Conservation (phyloP, 371 early-diverging fungal species). For the Mortierella polycephala region DNA sequence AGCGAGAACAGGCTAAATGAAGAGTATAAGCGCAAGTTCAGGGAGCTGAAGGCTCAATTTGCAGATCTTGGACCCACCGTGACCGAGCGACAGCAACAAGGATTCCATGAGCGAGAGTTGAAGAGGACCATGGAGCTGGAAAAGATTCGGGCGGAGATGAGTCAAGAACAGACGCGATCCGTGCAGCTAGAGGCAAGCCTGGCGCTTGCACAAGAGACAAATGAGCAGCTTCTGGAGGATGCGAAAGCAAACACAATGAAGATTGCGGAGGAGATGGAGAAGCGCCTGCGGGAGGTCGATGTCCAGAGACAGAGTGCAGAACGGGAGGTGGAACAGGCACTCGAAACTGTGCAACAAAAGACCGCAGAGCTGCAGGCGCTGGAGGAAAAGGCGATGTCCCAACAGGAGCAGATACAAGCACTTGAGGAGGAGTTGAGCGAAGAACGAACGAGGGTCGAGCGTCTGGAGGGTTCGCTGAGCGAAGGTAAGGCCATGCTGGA, state of each 20-base stretch:
- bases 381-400: constrained; percentile 33
- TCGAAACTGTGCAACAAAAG: constrained; percentile 42
- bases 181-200: constrained; percentile 42
- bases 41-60: constrained; percentile 45
- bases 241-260: constrained; percentile 36
- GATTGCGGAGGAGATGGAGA: constrained; percentile 53
- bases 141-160: constrained; percentile 31
- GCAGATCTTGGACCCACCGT: constrained; percentile 37
- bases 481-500: constrained; percentile 42
- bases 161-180: constrained; percentile 12
- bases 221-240: constrained; percentile 39
- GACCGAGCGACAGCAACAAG: constrained; percentile 42
- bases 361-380: constrained; percentile 34
- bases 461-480: constrained; percentile 27
- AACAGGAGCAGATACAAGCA: constrained; percentile 40
- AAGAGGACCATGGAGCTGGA: constrained; percentile 47
- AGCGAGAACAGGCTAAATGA: constrained; percentile 34
- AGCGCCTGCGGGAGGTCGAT: constrained; percentile 44
- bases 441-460: constrained; percentile 29
- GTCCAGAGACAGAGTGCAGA: constrained; percentile 41
- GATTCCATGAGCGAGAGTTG: constrained; percentile 49
- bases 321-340: constrained; percentile 35
- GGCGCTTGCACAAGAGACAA: constrained; percentile 45
- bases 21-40: constrained; percentile 48
- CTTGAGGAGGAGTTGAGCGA: constrained; percentile 44